phyloP scores from a whole-genome alignment of 2,329 filamentous ascomycete species.

The Fusarium sp. region DNA sequence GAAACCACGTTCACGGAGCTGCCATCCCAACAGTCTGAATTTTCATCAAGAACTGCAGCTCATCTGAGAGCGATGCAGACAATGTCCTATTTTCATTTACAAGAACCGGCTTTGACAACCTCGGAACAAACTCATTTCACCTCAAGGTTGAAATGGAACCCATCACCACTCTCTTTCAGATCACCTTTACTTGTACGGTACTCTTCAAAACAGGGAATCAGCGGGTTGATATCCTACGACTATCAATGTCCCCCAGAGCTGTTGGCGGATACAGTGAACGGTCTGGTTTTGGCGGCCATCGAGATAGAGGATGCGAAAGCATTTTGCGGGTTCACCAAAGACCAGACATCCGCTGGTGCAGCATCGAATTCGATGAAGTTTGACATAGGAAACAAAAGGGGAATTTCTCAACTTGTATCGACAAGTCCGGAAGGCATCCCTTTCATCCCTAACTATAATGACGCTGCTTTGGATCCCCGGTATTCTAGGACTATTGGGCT shows the following conservation, averaged over 20 bases:
- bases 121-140: conserved; percentile 11
- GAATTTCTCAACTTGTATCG: conserved; percentile 14
- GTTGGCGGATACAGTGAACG: conserved; percentile 75
- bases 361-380: conserved; percentile 37
- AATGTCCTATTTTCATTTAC: conserved; percentile 81
- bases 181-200: conserved; percentile 75
- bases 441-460: conserved; percentile 67
- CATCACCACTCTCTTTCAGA: conserved; percentile 66
- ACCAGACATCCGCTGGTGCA: not conserved
- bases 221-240: conserved; percentile 76
- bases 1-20: conserved; percentile 62
- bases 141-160: conserved; percentile 59
- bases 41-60: conserved; percentile 69
- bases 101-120: conserved; percentile 36
- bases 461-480: conserved; percentile 69
- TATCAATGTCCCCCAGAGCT: conserved; percentile 70
- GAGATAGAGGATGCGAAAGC: conserved; percentile 67
- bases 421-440: conserved; percentile 67
- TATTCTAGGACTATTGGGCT: conserved; percentile 72
- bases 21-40: conserved; percentile 70
- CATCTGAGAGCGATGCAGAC: conserved; percentile 80
- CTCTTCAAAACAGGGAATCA: conserved; percentile 63
- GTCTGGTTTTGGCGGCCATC: conserved; percentile 76
- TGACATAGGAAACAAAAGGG: not conserved
- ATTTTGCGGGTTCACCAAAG: conserved; percentile 53